Percentiles rank a stretch among this genome's conserved stretches.
Conservation (phyloP, 257 asterid genomes). For the Gentiana macrophylla region DNA sequence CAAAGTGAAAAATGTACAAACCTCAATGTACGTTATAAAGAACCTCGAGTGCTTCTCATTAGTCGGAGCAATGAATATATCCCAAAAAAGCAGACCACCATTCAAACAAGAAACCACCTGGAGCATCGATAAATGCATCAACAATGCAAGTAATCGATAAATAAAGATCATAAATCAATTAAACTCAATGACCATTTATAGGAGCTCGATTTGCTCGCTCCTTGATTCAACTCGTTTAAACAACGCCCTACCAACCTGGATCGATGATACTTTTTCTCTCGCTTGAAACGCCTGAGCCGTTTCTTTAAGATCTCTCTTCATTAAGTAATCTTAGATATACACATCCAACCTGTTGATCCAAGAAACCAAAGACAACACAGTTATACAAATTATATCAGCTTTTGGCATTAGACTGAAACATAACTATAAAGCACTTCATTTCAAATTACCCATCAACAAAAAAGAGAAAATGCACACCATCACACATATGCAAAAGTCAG, state of each 20-base stretch:
- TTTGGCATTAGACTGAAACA: no score
- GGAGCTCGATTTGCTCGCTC: no score
- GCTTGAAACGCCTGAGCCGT: conserved; percentile 95
- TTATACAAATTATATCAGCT: no score
- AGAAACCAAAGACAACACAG: no score
- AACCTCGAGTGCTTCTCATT: conserved; percentile 45
- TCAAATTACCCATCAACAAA: no score
- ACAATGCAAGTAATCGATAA: background rate
- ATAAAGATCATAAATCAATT: background rate
- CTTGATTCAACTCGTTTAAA: background rate
- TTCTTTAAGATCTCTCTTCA: conserved; percentile 92
- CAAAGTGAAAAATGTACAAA: conserved; percentile 8
- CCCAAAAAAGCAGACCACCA: no score
- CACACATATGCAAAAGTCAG: no score
- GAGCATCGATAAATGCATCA: conserved; percentile 88
- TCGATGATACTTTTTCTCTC: conserved; percentile 99
- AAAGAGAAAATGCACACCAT: no score
- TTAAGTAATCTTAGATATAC: conserved; percentile 46
- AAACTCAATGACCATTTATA: no score
- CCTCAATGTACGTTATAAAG: conserved; percentile 98
- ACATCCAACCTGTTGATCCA: no score
- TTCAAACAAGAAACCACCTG: conserved; percentile 45
- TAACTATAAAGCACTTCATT: no score
- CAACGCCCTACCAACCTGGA: conserved; percentile 78
- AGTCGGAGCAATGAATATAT: no score